These are phyloP conservation scores for Colletotrichum cordylinicola DNA, from an alignment of 2,329 filamentous ascomycete species.

Conservation along the genomic window DNA sequence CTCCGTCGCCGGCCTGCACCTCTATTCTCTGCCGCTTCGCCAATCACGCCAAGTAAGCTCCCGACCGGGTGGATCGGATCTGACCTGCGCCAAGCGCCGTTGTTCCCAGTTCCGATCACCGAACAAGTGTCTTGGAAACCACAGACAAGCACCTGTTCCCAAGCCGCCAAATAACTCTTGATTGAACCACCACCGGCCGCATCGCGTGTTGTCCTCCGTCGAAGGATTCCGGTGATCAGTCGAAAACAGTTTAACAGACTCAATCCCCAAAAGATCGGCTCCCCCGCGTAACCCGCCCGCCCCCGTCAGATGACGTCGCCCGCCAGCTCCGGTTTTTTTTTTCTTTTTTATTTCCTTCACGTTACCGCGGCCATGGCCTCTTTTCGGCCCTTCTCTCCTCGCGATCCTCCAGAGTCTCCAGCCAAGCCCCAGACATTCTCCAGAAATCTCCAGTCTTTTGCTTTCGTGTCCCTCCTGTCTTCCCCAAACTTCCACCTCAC, in stretches of 20 bases:
- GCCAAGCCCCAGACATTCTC: slow-evolving; percentile 19
- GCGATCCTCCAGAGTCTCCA: slow-evolving; percentile 2
- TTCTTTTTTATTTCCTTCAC: background rate
- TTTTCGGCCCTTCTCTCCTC: slow-evolving; percentile 19
- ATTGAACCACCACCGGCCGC: background rate
- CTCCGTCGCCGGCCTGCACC: background rate
- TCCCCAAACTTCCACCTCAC: background rate
- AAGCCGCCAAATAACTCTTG: background rate
- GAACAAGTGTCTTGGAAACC: background rate
- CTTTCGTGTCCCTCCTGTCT: background rate
- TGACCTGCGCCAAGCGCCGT: slow-evolving; percentile 1
- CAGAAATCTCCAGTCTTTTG: slow-evolving; percentile 16
- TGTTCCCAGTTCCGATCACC: background rate
- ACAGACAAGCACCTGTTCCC: slow-evolving; percentile 3
- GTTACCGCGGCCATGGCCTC: background rate
- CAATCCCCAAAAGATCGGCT: background rate
- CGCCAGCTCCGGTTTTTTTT: background rate
- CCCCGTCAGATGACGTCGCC: slow-evolving; percentile 7
- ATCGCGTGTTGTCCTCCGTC: background rate
- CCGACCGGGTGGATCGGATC: slow-evolving; percentile 17
- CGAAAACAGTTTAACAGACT: background rate
- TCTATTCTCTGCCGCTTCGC: background rate
- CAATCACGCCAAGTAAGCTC: slow-evolving; percentile 11
- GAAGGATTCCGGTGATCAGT: background rate
- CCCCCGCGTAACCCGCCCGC: background rate